These are phyloP conservation scores for Ogataea paradorogensis DNA, from an alignment of 805 yeast genomes.

Conservation along the genomic window DNA sequence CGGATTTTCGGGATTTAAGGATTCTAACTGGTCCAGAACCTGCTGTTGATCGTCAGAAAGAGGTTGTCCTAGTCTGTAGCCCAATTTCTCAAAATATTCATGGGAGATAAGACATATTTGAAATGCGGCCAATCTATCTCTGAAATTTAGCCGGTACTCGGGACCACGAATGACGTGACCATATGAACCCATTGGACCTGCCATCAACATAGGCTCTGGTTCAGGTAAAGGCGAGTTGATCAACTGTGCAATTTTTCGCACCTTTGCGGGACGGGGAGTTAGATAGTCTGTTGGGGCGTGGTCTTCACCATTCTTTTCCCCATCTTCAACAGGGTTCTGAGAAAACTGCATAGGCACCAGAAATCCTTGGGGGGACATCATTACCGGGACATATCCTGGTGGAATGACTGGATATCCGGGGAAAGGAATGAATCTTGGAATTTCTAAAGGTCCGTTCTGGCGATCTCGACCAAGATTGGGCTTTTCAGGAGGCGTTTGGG, in stretches of 20 bases:
- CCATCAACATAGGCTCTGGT: slow-evolving; percentile 1
- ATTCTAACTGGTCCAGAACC: slow-evolving; percentile 1
- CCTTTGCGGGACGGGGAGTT: slow-evolving; percentile 7
- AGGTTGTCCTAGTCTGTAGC: background rate
- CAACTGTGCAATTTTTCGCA: slow-evolving; percentile 14
- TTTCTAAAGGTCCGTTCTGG: slow-evolving; percentile 9
- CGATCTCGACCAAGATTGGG: slow-evolving; percentile 11
- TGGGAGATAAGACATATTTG: slow-evolving; percentile 10
- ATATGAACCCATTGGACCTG: background rate
- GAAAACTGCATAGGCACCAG: slow-evolving; percentile 29
- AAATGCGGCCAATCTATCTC: slow-evolving; percentile 17
- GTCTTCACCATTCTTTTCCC: slow-evolving; percentile 2
- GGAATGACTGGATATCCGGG: slow-evolving; percentile 28
- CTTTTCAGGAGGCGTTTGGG: slow-evolving; percentile 9
- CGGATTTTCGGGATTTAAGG: slow-evolving; percentile 1
- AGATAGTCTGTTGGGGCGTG: background rate
- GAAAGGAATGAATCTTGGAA: slow-evolving; percentile 21
- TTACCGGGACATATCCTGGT: slow-evolving; percentile 29
- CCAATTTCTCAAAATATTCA: slow-evolving; percentile 1
- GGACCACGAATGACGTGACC: background rate
- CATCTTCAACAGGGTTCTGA: slow-evolving; percentile 15
- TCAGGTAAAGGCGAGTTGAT: slow-evolving; percentile 17
- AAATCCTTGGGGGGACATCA: slow-evolving; percentile 32
- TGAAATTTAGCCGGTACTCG: background rate
- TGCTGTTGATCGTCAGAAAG: background rate